A percentile compares a stretch with the other conserved stretches of the same genome.
Evolutionary conservation across 805 yeast species (phyloP).

Genomic region (Saccharomyces jurei): DNA sequence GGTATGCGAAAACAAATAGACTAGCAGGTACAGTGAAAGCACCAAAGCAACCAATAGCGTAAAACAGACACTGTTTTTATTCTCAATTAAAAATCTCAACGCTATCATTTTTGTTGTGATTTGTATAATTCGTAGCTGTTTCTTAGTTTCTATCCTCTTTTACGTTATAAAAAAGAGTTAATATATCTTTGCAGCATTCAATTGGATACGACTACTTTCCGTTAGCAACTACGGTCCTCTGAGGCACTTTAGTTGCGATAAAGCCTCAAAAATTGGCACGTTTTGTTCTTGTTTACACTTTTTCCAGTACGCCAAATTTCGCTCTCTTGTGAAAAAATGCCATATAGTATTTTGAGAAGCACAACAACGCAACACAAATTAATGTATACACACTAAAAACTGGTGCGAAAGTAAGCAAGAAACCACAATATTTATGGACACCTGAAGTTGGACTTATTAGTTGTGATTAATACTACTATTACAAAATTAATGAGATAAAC

Average conservation of each 20-base stretch:
- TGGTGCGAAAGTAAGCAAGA: neutral
- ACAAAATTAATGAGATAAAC: neutral
- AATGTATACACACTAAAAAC: neutral
- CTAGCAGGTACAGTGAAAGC: conserved; percentile 31
- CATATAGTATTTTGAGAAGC: neutral
- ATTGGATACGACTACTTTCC: neutral
- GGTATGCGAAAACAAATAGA: conserved; percentile 48
- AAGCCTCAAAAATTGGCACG: neutral
- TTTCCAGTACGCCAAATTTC: neutral
- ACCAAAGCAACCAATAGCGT: conserved; percentile 2
- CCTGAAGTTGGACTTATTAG: neutral
- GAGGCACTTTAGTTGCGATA: neutral
- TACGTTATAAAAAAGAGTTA: neutral
- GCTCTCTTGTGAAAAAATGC: neutral
- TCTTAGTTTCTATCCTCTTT: neutral
- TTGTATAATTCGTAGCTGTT: neutral
- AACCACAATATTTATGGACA: neutral
- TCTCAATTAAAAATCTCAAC: neutral
- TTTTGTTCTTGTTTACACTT: neutral
- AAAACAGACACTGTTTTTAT: neutral
- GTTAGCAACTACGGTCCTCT: neutral
- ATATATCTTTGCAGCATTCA: neutral
- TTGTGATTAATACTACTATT: neutral
- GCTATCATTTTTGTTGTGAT: neutral
- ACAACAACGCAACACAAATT: neutral